These are phyloP conservation scores for Carallia brachiata DNA, from an alignment of 345 rosid genomes.

Conservation along the genomic window DNA sequence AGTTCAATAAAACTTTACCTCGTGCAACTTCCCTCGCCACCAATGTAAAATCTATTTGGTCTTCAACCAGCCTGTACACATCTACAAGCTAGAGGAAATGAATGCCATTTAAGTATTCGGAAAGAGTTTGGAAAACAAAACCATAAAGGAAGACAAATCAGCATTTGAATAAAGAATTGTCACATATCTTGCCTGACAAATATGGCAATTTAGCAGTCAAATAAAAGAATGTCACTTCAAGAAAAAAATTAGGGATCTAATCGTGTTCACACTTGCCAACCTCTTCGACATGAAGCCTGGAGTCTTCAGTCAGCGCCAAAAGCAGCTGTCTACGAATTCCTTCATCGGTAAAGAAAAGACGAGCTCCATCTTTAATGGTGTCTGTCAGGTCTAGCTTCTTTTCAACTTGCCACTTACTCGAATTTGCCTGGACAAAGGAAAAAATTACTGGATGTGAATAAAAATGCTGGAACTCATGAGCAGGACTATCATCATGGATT, in stretches of 20 bases:
- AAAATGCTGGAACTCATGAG: constrained; percentile 1
- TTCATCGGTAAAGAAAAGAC: constrained; percentile 77
- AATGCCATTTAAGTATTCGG: constrained; percentile 1
- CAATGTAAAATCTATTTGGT: constrained; percentile 68
- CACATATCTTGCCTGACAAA: not conserved
- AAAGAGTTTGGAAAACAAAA: not conserved
- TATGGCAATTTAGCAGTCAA: constrained; percentile 16
- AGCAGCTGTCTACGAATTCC: constrained; percentile 89
- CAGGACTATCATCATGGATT: constrained; percentile 5
- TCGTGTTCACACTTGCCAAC: constrained; percentile 22
- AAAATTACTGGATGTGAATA: not conserved
- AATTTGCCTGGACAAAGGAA: constrained; percentile 36
- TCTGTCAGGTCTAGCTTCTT: constrained; percentile 78
- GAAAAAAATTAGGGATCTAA: not conserved
- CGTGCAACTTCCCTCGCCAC: constrained; percentile 66
- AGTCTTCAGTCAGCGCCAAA: constrained; percentile 89
- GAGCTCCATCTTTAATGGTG: constrained; percentile 93
- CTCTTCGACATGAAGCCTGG: constrained; percentile 95
- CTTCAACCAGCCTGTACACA: constrained; percentile 82
- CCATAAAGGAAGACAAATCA: not conserved
- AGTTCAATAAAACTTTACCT: constrained; percentile 40
- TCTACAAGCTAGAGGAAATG: constrained; percentile 66
- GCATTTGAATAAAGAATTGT: not conserved
- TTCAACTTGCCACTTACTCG: constrained; percentile 38
- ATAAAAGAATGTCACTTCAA: not conserved